Evolutionary conservation across 352 stramenopile genomes (phyloP), one percentile per base, ranked within the genome.

Genomic region (Achlya hypogyna): DNA sequence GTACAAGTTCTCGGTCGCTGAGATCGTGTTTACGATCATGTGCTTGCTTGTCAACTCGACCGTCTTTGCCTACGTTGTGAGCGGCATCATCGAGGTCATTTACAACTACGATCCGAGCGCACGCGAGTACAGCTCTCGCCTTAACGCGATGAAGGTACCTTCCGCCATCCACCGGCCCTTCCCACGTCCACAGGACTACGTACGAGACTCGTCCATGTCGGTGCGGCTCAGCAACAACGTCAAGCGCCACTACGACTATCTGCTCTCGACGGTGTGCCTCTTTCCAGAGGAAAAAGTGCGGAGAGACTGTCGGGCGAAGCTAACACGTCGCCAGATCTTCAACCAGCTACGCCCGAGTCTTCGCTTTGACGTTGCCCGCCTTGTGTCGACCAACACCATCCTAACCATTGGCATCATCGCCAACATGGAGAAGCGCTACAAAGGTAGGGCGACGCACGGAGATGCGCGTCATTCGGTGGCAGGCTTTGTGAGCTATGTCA

Each of bases 341-440:
- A 79, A 89, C 64, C 85, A 88, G 47, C 80, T 94, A 72, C 78
- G 76, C 47, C 85, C 85, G 20, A 92, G 76, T 70, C 63, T 94
- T 22, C 83, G 85, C 51, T 94, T 91, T 63, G 85, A 94, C 60
- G 72, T 88, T 34, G 85, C 83, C 12, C 83, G 83, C 0, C 62
- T 92, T n/a, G 85, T 94, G 12, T 82, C 85, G 0, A 78, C 78
- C 10, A 83, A 91, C 47, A 88, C 75, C 38, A 75, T 94, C 27
- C 88, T 92, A 53, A 75, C 79, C 16, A 94, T 94, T 66, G 79
- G 82, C 27, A 72, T 94, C 49, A 88, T 94, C 51, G 91, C 85
- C 0, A 79, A 89, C 12, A 92, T 94, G 83, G 85, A 94, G 34
- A 84, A 91, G 53, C 75, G 79, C n/a, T 92, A 92, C 63, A 94